Conservation (phyloP, 2,329 filamentous ascomycete species). For the Fusarium cyanostomum region DNA sequence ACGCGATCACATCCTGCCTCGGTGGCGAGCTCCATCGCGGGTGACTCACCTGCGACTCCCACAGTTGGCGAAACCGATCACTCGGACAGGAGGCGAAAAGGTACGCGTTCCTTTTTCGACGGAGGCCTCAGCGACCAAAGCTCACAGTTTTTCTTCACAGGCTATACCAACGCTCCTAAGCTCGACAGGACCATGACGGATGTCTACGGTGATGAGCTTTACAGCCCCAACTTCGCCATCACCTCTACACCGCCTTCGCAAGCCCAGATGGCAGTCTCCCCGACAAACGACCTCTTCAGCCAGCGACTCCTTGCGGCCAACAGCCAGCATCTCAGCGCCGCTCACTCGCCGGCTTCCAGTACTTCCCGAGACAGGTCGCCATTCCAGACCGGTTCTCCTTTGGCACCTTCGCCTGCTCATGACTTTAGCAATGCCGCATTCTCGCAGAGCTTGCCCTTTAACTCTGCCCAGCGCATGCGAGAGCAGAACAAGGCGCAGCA, state of each 20-base stretch:
- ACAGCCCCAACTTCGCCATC: conserved; percentile 73
- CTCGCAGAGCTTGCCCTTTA: conserved; percentile 49
- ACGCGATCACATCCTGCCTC: conserved; percentile 62
- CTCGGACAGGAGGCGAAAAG: conserved; percentile 61
- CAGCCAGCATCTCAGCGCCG: conserved; percentile 72
- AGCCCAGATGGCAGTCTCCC: conserved; percentile 58
- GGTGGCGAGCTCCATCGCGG: conserved; percentile 65
- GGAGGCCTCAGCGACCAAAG: conserved; percentile 41
- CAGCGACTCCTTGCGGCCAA: conserved; percentile 83
- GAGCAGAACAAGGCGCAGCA: conserved; percentile 70
- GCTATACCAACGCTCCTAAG: conserved; percentile 71
- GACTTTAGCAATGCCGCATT: conserved; percentile 50
- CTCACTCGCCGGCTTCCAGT: conserved; percentile 59
- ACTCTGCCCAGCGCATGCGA: conserved; percentile 66
- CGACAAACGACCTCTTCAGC: conserved; percentile 69
- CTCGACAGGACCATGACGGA: conserved; percentile 88
- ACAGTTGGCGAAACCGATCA: conserved; percentile 60
- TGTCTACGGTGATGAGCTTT: conserved; percentile 84
- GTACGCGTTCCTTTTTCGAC: conserved; percentile 52
- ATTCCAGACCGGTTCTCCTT: conserved; percentile 77
- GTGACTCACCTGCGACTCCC: conserved; percentile 69
- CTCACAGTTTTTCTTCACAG: conserved; percentile 68
- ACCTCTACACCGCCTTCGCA: conserved; percentile 64
- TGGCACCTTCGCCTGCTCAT: conserved; percentile 58
- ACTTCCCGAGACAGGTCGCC: conserved; percentile 77